Percentiles rank a stretch among this genome's conserved stretches.
Evolutionary conservation across 2,329 filamentous ascomycete genomes (phyloP).

Genomic region (Epichloe typhina): DNA sequence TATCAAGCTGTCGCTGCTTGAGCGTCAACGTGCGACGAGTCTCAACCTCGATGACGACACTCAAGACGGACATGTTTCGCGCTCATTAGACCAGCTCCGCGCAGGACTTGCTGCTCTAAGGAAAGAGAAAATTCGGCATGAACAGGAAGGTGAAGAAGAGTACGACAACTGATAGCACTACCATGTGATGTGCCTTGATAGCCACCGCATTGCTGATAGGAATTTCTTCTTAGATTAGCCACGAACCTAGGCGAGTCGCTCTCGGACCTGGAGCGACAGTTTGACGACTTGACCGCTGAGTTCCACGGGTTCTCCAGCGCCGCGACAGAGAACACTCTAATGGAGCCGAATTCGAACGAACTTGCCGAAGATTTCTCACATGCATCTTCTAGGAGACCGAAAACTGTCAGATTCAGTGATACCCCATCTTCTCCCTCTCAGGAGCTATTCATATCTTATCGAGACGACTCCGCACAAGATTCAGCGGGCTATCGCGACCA

Average conservation of each 20-base stretch:
- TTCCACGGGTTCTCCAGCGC: slow-evolving; percentile 55
- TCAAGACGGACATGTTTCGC: slow-evolving; percentile 79
- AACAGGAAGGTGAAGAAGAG: slow-evolving; percentile 51
- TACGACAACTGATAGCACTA: slow-evolving; percentile 16
- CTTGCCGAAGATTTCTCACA: slow-evolving; percentile 52
- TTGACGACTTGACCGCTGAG: slow-evolving; percentile 63
- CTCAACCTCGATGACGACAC: slow-evolving; percentile 66
- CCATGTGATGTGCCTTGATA: neutral
- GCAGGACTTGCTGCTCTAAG: slow-evolving; percentile 64
- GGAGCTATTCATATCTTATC: slow-evolving; percentile 45
- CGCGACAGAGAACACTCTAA: slow-evolving; percentile 35
- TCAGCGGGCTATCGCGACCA: slow-evolving; percentile 46
- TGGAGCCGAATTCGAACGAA: slow-evolving; percentile 50
- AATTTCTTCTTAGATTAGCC: slow-evolving; percentile 25
- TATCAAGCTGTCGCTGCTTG: slow-evolving; percentile 88
- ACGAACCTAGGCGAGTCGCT: slow-evolving; percentile 49
- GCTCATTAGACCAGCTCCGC: slow-evolving; percentile 75
- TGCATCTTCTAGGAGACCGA: slow-evolving; percentile 40
- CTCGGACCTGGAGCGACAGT: slow-evolving; percentile 56
- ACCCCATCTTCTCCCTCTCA: slow-evolving; percentile 29
- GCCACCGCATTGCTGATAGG: slow-evolving; percentile 1
- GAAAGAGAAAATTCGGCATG: slow-evolving; percentile 48
- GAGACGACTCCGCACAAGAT: slow-evolving; percentile 48
- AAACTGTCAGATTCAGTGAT: slow-evolving; percentile 81
- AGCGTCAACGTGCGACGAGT: slow-evolving; percentile 74